Base-by-base conservation (phyloP, 768 basidiomycete species). In the Phanerochaete carnosa region DNA sequence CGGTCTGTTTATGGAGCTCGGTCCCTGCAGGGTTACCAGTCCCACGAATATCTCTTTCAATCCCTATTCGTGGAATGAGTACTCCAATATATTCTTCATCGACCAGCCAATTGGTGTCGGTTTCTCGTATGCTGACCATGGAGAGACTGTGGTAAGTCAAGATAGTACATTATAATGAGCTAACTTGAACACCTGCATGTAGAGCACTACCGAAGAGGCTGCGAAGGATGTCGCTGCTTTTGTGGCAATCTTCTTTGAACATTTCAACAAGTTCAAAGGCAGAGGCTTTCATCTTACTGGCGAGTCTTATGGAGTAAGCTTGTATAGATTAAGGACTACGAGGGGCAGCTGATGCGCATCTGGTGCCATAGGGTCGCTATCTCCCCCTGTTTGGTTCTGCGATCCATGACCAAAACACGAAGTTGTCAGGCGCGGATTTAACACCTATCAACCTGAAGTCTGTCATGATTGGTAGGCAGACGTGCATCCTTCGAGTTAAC, bases 211-310 rank as follows among this genome's bases (percentile, higher is more conserved):
- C 0, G 85, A 87, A 66, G 83, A 87, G 45, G 87, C 85, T 7
- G 84, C 87, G 0, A 76, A 80, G 56, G 87, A 90, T 65, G 82
- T 89, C 3, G 87, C 87, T 0, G 80, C 83, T 0, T 90, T 90
- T 61, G 75, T 89, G 0, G 74, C 80, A 5, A 81, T 90, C 56
- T 89, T 89, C 72, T 89, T 90, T 51, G 85, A 89, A 63, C 78
- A 84, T 58, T 91, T 91, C 67, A 75, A 71, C 55, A 74, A 86
- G 65, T 89, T 90, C 75, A 83, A 87, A 62, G 86, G 86, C 5
- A 75, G 87, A 4, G 68, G 74, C 5, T 73, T 76, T 58, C 76
- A 76, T 51, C 62, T 77, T 62, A 63, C 72, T 28, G 75, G 75
- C 23, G 71, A 84, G 69, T 82, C 80, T 5, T 83, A 83, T 43